Base-by-base conservation (phyloP, 2,329 filamentous ascomycete species). In the Aschersonia sp. region DNA sequence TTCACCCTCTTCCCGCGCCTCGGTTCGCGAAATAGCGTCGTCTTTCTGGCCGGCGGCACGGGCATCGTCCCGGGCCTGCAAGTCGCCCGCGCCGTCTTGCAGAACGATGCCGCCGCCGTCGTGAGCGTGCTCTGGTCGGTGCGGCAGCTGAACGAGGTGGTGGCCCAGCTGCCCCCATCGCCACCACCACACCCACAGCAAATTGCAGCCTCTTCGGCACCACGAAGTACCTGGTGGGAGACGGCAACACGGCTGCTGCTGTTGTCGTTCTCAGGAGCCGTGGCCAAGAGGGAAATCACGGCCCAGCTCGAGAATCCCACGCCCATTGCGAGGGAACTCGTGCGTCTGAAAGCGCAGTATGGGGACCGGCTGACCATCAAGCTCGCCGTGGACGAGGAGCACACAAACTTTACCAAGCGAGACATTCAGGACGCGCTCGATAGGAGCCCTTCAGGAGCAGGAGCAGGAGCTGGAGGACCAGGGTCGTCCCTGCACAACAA, bases 41-140 rank as follows among this genome's bases (percentile, higher is more conserved):
- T 95, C 2, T 95, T 97, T 58, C 68, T 97, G 29, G 92, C 89
- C 1, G 92, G 89, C 2, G 92, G 92, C 0, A 98, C 92, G 0
- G 90, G 92, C 1, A 84, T 98, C 55, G 88, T 87, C 12, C 87
- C 90, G 0, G 92, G 89, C 6, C 66, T 97, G 62, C 90, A 97
- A 65, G 77, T 84, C 41, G 85, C 81, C 2, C 68, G 80, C 51
- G 76, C 77, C 1, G 63, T 90, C 9, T 65, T 80, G 4, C 63
- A 71, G 50, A 54, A 61, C 22, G 51, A 52, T 22, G 48, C 53
- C 12, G 50, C 54, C 4, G 48, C 63, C 0, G 56, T 41, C 1
- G 75, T 95, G 47, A 74, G 77, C 45, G 81, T 97, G 31, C 65
- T 97, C 1, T 98, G 90, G 89, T 88, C 89, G 14, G 62, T 89